Percentiles rank a stretch among this genome's conserved stretches.
Conservation (phyloP, 148 eudicot species). For the Vaccinium darrowii region DNA sequence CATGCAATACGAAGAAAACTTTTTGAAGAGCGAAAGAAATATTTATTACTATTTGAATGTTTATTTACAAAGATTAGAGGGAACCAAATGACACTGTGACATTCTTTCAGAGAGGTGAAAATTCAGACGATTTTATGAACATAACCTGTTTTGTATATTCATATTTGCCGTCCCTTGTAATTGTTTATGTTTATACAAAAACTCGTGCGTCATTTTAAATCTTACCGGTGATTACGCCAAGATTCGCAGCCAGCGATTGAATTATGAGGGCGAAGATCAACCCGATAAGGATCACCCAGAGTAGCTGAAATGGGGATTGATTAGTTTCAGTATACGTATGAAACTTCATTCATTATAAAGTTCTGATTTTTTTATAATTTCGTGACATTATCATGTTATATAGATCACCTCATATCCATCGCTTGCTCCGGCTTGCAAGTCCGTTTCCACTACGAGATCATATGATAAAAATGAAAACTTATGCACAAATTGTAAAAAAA, state of each 20-base stretch:
- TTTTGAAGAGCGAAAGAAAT: too few species aligned
- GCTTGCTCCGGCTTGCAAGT: constrained; percentile 89
- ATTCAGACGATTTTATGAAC: too few species aligned
- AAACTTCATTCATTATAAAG: background rate
- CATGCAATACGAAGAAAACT: too few species aligned
- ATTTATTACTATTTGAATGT: too few species aligned
- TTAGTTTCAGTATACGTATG: background rate
- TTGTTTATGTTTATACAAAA: background rate
- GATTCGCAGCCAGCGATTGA: background rate
- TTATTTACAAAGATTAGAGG: too few species aligned
- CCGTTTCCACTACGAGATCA: constrained; percentile 74
- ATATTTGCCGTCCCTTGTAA: too few species aligned
- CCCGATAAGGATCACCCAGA: constrained; percentile 84
- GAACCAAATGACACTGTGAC: too few species aligned
- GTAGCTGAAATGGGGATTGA: constrained; percentile 30
- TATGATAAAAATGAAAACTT: background rate
- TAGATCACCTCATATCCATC: constrained; percentile 62
- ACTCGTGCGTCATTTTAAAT: background rate
- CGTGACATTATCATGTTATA: background rate
- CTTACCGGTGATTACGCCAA: background rate
- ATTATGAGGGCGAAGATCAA: constrained; percentile 61
- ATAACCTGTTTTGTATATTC: too few species aligned
- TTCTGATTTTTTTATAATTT: background rate
- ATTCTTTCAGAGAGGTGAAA: too few species aligned
- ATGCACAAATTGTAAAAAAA: background rate